Evolutionary conservation across 2,329 filamentous ascomycete species (phyloP).

Genomic region (Beauveria rudraprayagi): DNA sequence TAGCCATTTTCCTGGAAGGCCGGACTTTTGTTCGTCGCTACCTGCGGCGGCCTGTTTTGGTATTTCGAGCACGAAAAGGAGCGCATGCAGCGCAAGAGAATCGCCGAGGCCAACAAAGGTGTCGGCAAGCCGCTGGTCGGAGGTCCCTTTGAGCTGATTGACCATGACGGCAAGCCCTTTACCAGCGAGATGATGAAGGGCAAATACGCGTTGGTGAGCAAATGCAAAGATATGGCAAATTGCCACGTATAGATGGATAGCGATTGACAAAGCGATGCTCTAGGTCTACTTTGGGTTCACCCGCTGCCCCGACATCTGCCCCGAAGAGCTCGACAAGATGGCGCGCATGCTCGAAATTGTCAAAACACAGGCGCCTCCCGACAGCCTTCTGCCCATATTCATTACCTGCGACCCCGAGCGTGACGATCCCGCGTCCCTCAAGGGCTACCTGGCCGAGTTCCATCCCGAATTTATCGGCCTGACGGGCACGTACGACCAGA

Average conservation of each 20-base stretch:
- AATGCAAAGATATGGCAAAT: slow-evolving; percentile 17
- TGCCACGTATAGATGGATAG: neutral
- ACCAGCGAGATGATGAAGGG: slow-evolving; percentile 77
- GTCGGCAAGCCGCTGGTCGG: slow-evolving; percentile 90
- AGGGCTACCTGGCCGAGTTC: slow-evolving; percentile 84
- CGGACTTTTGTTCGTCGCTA: slow-evolving; percentile 73
- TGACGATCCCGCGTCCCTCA: slow-evolving; percentile 77
- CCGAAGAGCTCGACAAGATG: slow-evolving; percentile 99
- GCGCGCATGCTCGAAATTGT: slow-evolving; percentile 81
- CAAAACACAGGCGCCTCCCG: slow-evolving; percentile 40
- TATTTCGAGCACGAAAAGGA: slow-evolving; percentile 94
- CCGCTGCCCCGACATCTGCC: slow-evolving; percentile 97
- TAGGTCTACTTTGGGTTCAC: slow-evolving; percentile 98
- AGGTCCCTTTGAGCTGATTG: slow-evolving; percentile 71
- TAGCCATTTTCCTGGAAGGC: slow-evolving; percentile 93
- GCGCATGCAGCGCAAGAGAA: slow-evolving; percentile 78
- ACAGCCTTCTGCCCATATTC: slow-evolving; percentile 66
- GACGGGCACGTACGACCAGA: slow-evolving; percentile 87
- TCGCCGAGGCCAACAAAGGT: slow-evolving; percentile 88
- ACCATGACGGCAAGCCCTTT: slow-evolving; percentile 73
- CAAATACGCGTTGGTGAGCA: slow-evolving; percentile 63
- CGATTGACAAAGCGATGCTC: neutral
- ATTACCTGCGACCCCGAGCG: slow-evolving; percentile 92
- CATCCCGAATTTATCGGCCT: slow-evolving; percentile 79
- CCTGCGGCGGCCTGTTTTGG: slow-evolving; percentile 68